Conservation (phyloP, 139 green algal species). For the Gonium pectorale region DNA sequence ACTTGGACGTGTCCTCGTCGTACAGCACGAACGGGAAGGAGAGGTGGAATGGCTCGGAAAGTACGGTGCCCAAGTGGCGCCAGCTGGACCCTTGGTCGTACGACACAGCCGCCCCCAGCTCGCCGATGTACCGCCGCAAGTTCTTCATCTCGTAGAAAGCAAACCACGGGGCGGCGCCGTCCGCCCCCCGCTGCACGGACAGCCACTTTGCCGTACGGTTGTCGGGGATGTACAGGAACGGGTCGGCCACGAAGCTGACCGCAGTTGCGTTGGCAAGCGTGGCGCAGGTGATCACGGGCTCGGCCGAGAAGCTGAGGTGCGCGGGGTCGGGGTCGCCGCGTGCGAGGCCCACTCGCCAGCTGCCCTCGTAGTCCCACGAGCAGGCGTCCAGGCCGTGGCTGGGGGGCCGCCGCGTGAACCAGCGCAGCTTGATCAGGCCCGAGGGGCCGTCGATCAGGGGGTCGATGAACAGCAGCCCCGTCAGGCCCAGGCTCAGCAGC, state of each 20-base stretch:
- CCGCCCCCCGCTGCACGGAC: background rate
- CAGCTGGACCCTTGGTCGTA: slow-evolving; percentile 4
- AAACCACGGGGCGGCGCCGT: background rate
- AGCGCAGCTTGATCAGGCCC: slow-evolving; percentile 17
- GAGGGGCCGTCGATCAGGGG: slow-evolving; percentile 1
- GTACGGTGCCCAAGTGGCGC: slow-evolving; percentile 4
- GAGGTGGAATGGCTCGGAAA: slow-evolving; percentile 42
- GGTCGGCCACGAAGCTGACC: slow-evolving; percentile 43
- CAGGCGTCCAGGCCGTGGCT: slow-evolving; percentile 34
- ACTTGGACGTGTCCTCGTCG: background rate
- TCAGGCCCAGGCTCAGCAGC: background rate
- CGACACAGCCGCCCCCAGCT: slow-evolving; percentile 23
- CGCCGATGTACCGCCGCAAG: slow-evolving; percentile 16
- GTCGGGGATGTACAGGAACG: slow-evolving; percentile 38
- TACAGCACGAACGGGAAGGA: slow-evolving; percentile 33
- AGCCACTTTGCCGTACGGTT: background rate
- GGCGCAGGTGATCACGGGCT: slow-evolving; percentile 19
- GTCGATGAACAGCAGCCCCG: background rate
- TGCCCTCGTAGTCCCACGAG: slow-evolving; percentile 42
- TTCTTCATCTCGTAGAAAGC: slow-evolving; percentile 50
- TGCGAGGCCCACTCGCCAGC: slow-evolving; percentile 9
- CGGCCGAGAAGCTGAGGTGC: background rate
- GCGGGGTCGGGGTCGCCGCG: background rate
- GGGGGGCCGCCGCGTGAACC: slow-evolving; percentile 18
- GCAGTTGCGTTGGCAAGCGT: background rate